Evolutionary conservation across 176 grass and related monocot genomes (phyloP), one percentile per base, ranked within the genome.

Genomic region (Cenchrus americanus): DNA sequence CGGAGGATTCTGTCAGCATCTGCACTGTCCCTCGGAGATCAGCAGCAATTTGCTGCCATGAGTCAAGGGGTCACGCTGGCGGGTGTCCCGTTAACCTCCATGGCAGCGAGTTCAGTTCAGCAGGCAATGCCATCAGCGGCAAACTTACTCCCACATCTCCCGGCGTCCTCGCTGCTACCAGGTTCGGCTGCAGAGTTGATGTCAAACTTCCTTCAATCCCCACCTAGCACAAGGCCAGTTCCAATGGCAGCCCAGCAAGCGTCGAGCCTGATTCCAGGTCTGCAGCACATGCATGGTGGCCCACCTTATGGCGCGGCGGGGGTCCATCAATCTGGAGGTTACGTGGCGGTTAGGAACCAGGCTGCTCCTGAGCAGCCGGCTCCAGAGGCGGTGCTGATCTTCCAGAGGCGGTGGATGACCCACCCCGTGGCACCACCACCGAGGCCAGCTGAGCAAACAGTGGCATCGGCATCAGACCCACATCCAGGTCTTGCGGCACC

Each of bases 31-130:
- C 44, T 5, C 18, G 46, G 44, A 55, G 88, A 75, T 71, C 62
- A 53, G 23, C 87, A 87, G 19, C 87, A 82, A 17, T 50, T 48
- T 69, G 27, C 40, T 84, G 40, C 30, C 17, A 42, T 24, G 3
- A 37, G 17, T 62, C 10, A 58, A 5, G 62, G 24, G 53, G 21
- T 90, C 78, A 5, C 76, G 26, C 54, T 43, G 22, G 34, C 14
- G 6, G 64, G 42, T 21, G 26, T 34, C 22, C 2, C 50, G 17
- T 7, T 78, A 22, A 4, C 49, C 50, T 79, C 80, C 18, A 53
- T 19, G 43, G 27, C 78, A 48, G 30, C 77, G 55, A 54, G 46
- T 37, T 62, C 64, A 47, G 63, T 62, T 37, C 62, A 34, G 7
- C 77, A 76, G 18, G 32, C 71, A 57, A 55, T 48, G 53, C 18